These are phyloP conservation scores for Striga asiatica DNA, from an alignment of 257 asterid genomes.

Conservation along the genomic window DNA sequence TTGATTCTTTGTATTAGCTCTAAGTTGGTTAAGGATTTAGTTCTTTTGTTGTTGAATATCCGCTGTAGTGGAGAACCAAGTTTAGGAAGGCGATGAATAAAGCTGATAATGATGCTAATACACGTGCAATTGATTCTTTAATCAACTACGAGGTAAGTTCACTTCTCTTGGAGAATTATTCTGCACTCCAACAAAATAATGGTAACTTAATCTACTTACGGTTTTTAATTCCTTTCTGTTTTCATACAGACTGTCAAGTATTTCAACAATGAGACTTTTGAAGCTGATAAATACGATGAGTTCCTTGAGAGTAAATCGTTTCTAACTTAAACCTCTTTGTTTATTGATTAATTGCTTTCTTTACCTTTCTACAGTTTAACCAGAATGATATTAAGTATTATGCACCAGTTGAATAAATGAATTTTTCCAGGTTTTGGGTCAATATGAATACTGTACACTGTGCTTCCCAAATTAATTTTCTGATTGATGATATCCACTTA, in stretches of 20 bases:
- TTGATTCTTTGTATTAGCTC: background rate
- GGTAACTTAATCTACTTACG: background rate
- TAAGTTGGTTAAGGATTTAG: conserved; percentile 8
- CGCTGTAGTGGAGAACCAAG: conserved; percentile 92
- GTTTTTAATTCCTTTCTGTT: conserved; percentile 7
- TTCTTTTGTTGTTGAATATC: conserved; percentile 13
- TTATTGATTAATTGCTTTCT: background rate
- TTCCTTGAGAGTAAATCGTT: conserved; percentile 67
- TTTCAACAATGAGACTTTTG: conserved; percentile 82
- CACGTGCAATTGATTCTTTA: conserved; percentile 86
- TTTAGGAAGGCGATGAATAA: conserved; percentile 91
- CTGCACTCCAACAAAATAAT: conserved; percentile 9
- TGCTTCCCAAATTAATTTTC: background rate
- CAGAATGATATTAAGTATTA: background rate
- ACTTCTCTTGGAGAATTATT: conserved; percentile 4
- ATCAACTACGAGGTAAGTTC: conserved; percentile 83
- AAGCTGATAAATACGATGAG: conserved; percentile 84
- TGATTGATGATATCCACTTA: background rate
- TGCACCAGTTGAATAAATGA: background rate
- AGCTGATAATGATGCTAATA: conserved; percentile 95
- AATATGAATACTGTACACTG: background rate
- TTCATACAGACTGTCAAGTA: conserved; percentile 86
- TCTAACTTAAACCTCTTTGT: conserved; percentile 4
- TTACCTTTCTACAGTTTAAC: conserved; percentile 1
- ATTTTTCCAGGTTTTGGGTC: too few relatives aligned